phyloP scores from a whole-genome alignment of 2,329 filamentous ascomycete species.

The Colletotrichum sublineola region DNA sequence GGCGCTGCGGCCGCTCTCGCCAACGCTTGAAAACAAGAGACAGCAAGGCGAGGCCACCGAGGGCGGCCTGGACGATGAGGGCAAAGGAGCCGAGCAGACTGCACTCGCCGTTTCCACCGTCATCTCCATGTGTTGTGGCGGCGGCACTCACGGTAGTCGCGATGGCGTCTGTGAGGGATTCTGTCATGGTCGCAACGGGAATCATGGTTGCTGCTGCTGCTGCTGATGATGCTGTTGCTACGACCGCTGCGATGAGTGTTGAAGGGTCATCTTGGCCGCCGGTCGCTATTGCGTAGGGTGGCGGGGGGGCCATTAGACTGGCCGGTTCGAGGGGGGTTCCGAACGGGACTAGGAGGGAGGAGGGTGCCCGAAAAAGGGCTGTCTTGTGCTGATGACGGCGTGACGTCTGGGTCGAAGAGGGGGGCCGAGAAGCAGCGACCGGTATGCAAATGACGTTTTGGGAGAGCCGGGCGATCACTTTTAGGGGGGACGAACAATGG shows the following conservation, averaged over 20 bases:
- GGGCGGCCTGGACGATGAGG: slow-evolving; percentile 86
- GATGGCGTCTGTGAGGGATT: slow-evolving; percentile 45
- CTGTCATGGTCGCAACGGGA: slow-evolving; percentile 32
- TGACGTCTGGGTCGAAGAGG: slow-evolving; percentile 31
- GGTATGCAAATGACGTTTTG: slow-evolving; percentile 41
- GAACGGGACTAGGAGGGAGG: slow-evolving; percentile 26
- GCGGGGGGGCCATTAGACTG: slow-evolving; percentile 40
- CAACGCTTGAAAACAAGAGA: slow-evolving; percentile 94
- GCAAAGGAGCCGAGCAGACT: slow-evolving; percentile 91
- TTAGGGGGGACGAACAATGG: slow-evolving; percentile 14
- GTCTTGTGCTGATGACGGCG: slow-evolving; percentile 26
- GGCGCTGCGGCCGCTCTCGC: slow-evolving; percentile 90
- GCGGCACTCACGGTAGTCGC: slow-evolving; percentile 49
- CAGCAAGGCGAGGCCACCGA: slow-evolving; percentile 85
- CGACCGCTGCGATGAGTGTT: slow-evolving; percentile 31
- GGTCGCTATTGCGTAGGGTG: slow-evolving; percentile 39
- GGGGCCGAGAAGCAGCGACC: slow-evolving; percentile 24
- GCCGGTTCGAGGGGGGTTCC: slow-evolving; percentile 8
- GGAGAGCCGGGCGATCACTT: slow-evolving; percentile 12
- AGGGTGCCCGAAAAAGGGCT: slow-evolving; percentile 11
- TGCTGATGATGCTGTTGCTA: slow-evolving; percentile 31
- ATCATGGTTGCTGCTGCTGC: slow-evolving; percentile 30
- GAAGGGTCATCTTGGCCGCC: slow-evolving; percentile 36
- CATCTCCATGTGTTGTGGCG: slow-evolving; percentile 53
- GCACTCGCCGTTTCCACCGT: slow-evolving; percentile 77